These are phyloP conservation scores for Rhizopogon vesiculosus DNA, from an alignment of 768 basidiomycete species.

Conservation along the genomic window DNA sequence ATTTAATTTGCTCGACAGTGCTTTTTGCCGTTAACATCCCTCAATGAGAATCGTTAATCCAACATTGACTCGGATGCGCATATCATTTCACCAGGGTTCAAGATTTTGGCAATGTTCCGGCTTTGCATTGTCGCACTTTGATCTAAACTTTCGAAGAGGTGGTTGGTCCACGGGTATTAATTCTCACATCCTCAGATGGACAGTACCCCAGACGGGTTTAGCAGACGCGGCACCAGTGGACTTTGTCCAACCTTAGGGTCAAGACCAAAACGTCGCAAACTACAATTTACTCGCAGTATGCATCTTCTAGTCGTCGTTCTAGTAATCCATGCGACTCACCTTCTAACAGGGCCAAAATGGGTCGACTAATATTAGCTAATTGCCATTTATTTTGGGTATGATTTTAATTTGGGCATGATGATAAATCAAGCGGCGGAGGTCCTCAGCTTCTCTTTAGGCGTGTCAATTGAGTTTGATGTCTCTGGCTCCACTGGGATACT, in stretches of 20 bases:
- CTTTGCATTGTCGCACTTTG: too few relatives aligned
- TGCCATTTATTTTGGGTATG: background rate
- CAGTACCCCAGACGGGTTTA: too few relatives aligned
- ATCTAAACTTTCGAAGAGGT: too few relatives aligned
- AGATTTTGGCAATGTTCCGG: background rate
- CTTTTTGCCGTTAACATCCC: background rate
- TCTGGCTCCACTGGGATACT: background rate
- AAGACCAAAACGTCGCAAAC: background rate
- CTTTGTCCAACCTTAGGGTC: background rate
- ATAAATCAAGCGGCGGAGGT: background rate
- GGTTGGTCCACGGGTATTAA: too few relatives aligned
- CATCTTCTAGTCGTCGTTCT: background rate
- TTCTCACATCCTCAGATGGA: too few relatives aligned
- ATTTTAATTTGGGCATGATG: too few relatives aligned
- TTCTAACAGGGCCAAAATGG: background rate
- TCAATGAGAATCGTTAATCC: too few relatives aligned
- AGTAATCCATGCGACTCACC: background rate
- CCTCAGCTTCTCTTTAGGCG: background rate
- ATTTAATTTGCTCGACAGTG: background rate
- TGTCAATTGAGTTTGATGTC: background rate
- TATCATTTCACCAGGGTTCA: background rate
- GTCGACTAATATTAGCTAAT: background rate
- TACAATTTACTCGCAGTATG: background rate
- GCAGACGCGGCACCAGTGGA: too few relatives aligned
- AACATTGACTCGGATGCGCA: background rate